Evolutionary conservation across 192 early-diverging fungal species (phyloP), one percentile per base, ranked within the genome.

Genomic region (Phycomyces nitens): DNA sequence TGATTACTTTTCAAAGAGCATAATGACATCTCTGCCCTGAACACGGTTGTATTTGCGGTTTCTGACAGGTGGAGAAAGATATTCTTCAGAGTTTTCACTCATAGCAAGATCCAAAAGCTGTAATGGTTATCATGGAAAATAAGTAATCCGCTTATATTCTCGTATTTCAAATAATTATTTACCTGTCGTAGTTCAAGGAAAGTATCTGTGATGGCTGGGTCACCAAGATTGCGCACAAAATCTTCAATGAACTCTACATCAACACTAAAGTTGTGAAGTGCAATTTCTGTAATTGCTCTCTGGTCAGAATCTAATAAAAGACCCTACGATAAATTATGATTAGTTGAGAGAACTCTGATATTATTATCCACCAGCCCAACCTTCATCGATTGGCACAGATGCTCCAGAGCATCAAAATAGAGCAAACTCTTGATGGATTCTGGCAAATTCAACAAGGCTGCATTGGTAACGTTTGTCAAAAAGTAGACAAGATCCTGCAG

Each of bases 1-100:
- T 43, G 47, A 22, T 66, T 86, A 95, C 93, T 94, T 95, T 82
- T 95, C 93, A 21, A 95, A 71, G 43, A 95, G 65, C 22, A 74
- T 71, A 9, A 84, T 78, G 27, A 88, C 78, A 65, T 91, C 86
- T 16, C 73, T 65, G 0, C 82, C 66, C 59, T 85, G 82, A 38
- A 95, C 64, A 54, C 80, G 74, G n/a, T 82, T 57, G 72, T 90
- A 95, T 62, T 84, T 74, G 53, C 77, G 78, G 56, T 77, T 85
- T 47, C 86, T 73, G n/a, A 87, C 65, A 38, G 77, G 73, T 24
- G 87, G 81, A 12, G 83, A 80, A 59, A 89, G 68, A 65, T 84
- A 89, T n/a, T 93, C 89, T 56, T 94, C 91, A 26, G 82, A 82
- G 56, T 86, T 86, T n/a, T 91, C 88, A 5, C 87, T 83, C 27